Conservation (phyloP, 805 yeast species). For the Saccharomycopsis vini region DNA sequence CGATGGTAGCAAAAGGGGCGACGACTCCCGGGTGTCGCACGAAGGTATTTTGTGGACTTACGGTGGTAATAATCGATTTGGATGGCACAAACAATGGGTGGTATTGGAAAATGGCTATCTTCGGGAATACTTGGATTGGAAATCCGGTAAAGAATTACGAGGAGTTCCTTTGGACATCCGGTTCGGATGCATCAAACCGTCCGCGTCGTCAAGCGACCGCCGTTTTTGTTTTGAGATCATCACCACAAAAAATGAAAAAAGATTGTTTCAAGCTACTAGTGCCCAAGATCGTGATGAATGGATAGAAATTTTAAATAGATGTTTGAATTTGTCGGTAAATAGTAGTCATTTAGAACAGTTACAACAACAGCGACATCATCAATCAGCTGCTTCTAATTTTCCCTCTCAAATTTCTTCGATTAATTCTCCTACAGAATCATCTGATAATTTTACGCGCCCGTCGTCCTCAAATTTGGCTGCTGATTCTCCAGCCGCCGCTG, state of each 20-base stretch:
- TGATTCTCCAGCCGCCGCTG: too few species aligned
- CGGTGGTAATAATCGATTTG: constrained; percentile 52
- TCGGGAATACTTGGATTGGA: constrained; percentile 72
- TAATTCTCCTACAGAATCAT: too few species aligned
- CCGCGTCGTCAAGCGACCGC: constrained; percentile 25
- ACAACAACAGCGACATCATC: background rate
- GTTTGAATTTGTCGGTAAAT: constrained; percentile 3
- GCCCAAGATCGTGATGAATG: constrained; percentile 61
- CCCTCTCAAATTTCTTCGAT: too few species aligned
- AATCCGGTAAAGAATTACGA: constrained; percentile 53
- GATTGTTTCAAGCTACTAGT: constrained; percentile 65
- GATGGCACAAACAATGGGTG: constrained; percentile 91
- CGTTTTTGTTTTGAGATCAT: constrained; percentile 65
- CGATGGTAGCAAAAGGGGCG: constrained; percentile 2
- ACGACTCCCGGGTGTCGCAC: constrained; percentile 4
- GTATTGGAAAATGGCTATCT: constrained; percentile 60
- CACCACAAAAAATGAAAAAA: constrained; percentile 56
- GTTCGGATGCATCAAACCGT: constrained; percentile 44
- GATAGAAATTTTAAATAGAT: constrained; percentile 46
- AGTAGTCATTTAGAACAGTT: constrained; percentile 4
- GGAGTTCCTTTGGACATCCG: constrained; percentile 64
- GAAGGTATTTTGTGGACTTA: constrained; percentile 47
- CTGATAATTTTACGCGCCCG: too few species aligned
- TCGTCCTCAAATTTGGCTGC: too few species aligned
- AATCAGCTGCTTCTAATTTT: too few species aligned